Evolutionary conservation across 352 stramenopile genomes (phyloP).

Genomic region (Plasmopara muralis): DNA sequence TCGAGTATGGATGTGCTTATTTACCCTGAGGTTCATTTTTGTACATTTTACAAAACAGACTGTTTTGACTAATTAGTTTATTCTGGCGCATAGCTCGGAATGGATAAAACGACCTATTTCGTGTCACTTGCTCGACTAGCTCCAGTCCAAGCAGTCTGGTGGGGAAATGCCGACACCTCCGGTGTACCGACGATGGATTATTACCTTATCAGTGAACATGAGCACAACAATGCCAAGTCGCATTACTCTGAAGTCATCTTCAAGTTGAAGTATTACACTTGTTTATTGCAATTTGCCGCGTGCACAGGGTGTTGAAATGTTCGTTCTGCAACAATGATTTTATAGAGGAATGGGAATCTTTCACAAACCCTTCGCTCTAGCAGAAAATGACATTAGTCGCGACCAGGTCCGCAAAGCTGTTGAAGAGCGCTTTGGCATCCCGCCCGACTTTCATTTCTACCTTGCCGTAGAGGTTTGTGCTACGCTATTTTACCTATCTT

Average conservation of each 20-base stretch:
- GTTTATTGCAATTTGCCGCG: no score
- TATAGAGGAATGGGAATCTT: no score
- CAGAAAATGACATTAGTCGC: constrained; percentile 28
- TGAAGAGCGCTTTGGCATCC: constrained; percentile 51
- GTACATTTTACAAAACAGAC: not conserved
- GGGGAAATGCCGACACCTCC: constrained; percentile 66
- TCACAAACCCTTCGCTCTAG: no score
- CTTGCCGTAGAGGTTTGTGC: constrained; percentile 50
- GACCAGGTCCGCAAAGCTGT: constrained; percentile 41
- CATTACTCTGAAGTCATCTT: no score
- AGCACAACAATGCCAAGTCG: constrained; percentile 30
- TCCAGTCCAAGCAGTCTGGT: constrained; percentile 65
- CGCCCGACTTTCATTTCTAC: constrained; percentile 52
- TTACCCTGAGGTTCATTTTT: constrained; percentile 52
- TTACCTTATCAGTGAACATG: constrained; percentile 58
- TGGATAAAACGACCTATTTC: constrained; percentile 77
- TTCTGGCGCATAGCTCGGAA: constrained; percentile 42
- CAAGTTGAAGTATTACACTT: no score
- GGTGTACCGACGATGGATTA: constrained; percentile 65
- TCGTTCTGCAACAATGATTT: no score
- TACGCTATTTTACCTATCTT: not conserved
- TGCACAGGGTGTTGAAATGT: no score
- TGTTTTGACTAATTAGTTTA: not conserved
- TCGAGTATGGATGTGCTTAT: constrained; percentile 59
- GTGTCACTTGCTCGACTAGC: constrained; percentile 60